A percentile compares a stretch with the other conserved stretches of the same genome.
These are phyloP conservation scores for Juglanconis sp. DNA, from an alignment of 2,329 filamentous ascomycete species.

Conservation along the genomic window DNA sequence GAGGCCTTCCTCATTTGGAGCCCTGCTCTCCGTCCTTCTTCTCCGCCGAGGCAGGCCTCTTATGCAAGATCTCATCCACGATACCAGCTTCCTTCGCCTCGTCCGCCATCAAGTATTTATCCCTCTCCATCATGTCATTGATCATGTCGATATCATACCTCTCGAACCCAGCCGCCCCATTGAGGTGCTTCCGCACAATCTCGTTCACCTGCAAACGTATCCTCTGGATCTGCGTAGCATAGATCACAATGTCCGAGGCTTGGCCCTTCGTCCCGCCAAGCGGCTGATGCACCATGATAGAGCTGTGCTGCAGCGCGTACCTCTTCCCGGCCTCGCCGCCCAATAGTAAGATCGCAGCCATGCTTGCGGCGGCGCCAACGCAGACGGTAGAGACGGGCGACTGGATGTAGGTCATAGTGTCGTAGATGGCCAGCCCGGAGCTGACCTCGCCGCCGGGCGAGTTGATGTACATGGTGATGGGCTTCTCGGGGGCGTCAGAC, in stretches of 20 bases:
- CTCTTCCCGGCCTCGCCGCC: conserved; percentile 83
- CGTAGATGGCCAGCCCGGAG: conserved; percentile 87
- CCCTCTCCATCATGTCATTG: conserved; percentile 92
- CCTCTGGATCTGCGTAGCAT: conserved; percentile 92
- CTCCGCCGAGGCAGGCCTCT: conserved; percentile 37
- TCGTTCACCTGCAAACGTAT: conserved; percentile 82
- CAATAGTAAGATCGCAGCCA: conserved; percentile 85
- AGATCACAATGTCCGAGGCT: conserved; percentile 85
- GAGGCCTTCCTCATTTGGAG: background rate
- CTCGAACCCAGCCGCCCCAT: conserved; percentile 69
- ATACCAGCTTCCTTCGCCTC: conserved; percentile 90
- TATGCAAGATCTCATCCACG: conserved; percentile 81
- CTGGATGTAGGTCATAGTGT: conserved; percentile 97
- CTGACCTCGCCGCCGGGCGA: conserved; percentile 91
- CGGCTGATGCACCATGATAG: conserved; percentile 97
- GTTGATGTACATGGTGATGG: conserved; percentile 97
- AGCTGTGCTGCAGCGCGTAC: conserved; percentile 86
- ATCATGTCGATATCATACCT: conserved; percentile 79
- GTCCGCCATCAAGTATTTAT: conserved; percentile 86
- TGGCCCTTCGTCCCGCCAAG: conserved; percentile 68
- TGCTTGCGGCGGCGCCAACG: conserved; percentile 88
- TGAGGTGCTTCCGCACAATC: conserved; percentile 86
- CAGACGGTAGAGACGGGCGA: conserved; percentile 93
- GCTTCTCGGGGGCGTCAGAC: conserved; percentile 90
- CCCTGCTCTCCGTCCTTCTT: conserved; percentile 7